These are phyloP conservation scores for Fusarium gaditjirri DNA, from an alignment of 2,329 filamentous ascomycete species.

Conservation along the genomic window DNA sequence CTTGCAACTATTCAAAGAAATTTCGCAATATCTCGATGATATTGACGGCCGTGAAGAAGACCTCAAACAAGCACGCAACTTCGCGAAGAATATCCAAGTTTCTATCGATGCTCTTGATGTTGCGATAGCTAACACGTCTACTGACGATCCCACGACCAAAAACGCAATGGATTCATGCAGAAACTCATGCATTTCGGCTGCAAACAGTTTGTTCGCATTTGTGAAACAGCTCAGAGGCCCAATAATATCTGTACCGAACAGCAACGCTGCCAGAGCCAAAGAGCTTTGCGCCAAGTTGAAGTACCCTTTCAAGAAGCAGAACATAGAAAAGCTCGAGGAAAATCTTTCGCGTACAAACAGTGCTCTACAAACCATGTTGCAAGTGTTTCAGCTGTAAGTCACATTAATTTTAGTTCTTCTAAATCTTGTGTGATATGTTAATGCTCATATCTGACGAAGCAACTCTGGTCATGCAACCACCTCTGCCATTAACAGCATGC, in stretches of 20 bases:
- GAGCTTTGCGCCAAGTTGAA: accelerated
- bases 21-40: neutral
- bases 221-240: accelerated
- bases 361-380: neutral
- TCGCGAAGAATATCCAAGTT: neutral
- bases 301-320: neutral
- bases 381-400: accelerated
- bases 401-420: no score
- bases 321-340: accelerated
- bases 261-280: accelerated
- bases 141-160: accelerated
- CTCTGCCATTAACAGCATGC: accelerated
- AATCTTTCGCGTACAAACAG: neutral
- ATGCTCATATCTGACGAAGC: no score
- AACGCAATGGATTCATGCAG: neutral
- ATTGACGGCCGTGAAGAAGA: neutral
- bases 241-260: accelerated
- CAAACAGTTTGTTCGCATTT: neutral
- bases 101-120: accelerated
- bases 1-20: neutral
- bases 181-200: accelerated
- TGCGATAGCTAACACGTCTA: neutral
- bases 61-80: neutral
- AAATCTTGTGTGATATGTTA: no score
- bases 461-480: neutral